Evolutionary conservation across 768 basidiomycete genomes (phyloP), one percentile per base, ranked within the genome.

Genomic region (Pleurotus cornucopiae): DNA sequence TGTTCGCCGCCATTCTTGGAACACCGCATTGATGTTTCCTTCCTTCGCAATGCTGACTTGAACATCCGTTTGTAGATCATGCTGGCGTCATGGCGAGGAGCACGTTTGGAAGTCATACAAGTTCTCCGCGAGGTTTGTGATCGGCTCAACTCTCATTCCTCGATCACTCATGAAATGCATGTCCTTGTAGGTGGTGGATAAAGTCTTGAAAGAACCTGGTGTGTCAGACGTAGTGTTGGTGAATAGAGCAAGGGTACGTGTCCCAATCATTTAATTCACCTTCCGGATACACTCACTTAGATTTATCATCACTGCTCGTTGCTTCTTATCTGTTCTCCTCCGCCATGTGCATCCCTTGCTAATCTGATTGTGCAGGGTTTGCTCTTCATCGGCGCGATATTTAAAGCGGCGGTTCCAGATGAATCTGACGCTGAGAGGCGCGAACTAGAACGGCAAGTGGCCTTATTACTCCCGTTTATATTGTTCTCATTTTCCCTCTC

Each of bases 51-150:
- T 44, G 41, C n/a, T 44, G n/a, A 21, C 41, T 20, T 11, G 11
- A 18, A 16, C 5, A 6, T n/a, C 20, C 41, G 41, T 44, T 46
- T 38, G 9, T 58, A 91, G 86, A 94, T 97, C 66, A 82, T 98
- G 73, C 84, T 98, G 25, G 96, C 95, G 5, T 96, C 96, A 21
- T 99, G 97, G 97, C 86, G 94, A 57, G 97, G 96, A 12, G 96
- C 95, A 2, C 85, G 95, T 52, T 84, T 98, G 66, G 97, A 99
- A 73, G 94, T 98, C 41, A 82, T 89, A 18, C 89, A 93, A 63
- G 93, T 98, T 12, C 76, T 96, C 47, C 82, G 93, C 49, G 86
- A 91, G 76, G 70, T 75, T 57, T 14, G 65, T 46, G 40, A 18
- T 20, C 30, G 23, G 30, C n/a, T 40, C 30, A 55, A 14, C 49